Evolutionary conservation across 192 early-diverging fungal species (phyloP), one percentile per base, ranked within the genome.

Genomic region (Coemansia umbellata): DNA sequence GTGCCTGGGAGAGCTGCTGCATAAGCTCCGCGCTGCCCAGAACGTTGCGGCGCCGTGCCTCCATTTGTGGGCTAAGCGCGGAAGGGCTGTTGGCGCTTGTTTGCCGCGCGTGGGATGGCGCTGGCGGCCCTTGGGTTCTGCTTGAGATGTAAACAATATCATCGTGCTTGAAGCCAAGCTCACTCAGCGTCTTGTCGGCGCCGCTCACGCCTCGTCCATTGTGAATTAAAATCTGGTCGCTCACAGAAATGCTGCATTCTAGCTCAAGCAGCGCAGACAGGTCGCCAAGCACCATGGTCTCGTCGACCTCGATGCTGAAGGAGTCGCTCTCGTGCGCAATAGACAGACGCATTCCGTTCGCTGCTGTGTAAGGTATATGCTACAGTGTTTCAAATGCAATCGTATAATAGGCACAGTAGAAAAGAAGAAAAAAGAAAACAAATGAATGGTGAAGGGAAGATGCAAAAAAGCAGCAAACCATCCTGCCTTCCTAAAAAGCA

Each of bases 251-350:
- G 11, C 78, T 69, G 51, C 87, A 85, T 83, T 93, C 89, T n/a
- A 77, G 82, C 69, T 94, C 92, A n/a, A 92, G 78, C 19, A 97
- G 78, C 19, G 89, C 92, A 52, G 82, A 79, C 26, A 94, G 74
- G 69, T 88, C 84, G 58, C 86, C 84, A 24, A 90, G 68, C 37
- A 82, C 82, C 81, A 90, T 88, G 60, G 85, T 82, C 7, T 81
- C 78, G 63, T 87, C 84, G 35, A 88, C 79, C 50, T 88, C 88
- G 15, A 90, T 53, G 10, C 47, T n/a, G 27, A 73, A 66, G 44
- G 51, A 33, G 10, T 43, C 37, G 26, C 22, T 31, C 37, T 61
- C 30, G 63, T 73, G 63, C 3, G 50, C 48, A 61, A 73, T 64
- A 18, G 62, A 45, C 53, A 73, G 40, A 19, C 62, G 69, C 69